Evolutionary conservation across 2,329 filamentous ascomycete species (phyloP), one percentile per base, ranked within the genome.

Genomic region (Zymoseptoria passerinii): DNA sequence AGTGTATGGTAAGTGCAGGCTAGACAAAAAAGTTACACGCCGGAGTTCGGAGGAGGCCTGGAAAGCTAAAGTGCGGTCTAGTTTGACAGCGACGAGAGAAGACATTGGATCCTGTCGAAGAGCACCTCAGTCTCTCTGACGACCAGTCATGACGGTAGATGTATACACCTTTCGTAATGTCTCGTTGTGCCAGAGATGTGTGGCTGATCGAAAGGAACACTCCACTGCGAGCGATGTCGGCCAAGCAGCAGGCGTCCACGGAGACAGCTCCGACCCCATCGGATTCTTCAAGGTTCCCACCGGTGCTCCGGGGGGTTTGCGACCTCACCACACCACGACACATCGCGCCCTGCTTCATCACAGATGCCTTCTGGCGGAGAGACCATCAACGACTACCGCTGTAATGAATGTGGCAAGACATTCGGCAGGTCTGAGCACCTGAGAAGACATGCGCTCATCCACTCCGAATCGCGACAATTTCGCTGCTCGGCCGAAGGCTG

Each of bases 401-500:
- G 66, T 50, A 52, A 60, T 9, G 44, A 57, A 18, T 67, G 66
- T 48, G 52, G 58, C 13, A 63, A 65, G 48, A 55, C 57, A 16
- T 68, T 68, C 55, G 65, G 64, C 48, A 59, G 66, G 6, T 58
- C 63, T 9, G 67, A 68, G 53, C 67, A 69, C 50, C 56, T 66
- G 49, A 60, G 63, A 27, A 64, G 67, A 6, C 67, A 69, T 56
- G 61, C 63, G 27, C 61, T 64, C 35, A 68, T 63, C 44, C 67
- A 69, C 51, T 55, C 58, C 18, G 57, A 63, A 19, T 58, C 63
- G 18, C 58, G 63, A 52, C 63, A 63, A 19, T 68, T 65, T 59
- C 57, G 52, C 18, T 69, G 67, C 13, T 44, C 35, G 13, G 35
- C 35, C 51, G 40, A 54, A 10, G 57, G 55, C 13, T 69, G 67